Evolutionary conservation across 306 rosid genomes (phyloP).

Genomic region (Alnus glutinosa): DNA sequence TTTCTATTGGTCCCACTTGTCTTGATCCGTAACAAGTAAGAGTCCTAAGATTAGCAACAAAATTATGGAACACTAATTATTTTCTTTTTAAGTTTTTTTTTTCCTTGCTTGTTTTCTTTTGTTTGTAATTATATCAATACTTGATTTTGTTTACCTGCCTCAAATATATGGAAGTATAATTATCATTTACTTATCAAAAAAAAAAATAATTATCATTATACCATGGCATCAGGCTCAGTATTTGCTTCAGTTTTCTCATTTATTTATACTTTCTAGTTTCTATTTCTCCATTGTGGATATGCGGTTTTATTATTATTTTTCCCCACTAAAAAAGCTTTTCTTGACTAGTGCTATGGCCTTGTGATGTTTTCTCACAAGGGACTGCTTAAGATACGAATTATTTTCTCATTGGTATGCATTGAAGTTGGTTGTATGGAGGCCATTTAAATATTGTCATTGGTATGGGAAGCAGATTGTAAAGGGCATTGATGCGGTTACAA

Average conservation of each 20-base stretch:
- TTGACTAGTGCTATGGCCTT: background rate
- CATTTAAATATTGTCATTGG: constrained; percentile 19
- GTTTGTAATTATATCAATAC: background rate
- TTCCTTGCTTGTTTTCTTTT: background rate
- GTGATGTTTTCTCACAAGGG: background rate
- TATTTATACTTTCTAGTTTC: background rate
- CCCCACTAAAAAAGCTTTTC: background rate
- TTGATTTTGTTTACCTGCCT: background rate
- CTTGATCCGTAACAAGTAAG: background rate
- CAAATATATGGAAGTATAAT: background rate
- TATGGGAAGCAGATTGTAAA: constrained; percentile 73
- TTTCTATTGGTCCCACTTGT: background rate
- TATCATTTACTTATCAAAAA: too few relatives aligned
- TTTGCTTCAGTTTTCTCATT: constrained; percentile 6
- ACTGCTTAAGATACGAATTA: background rate
- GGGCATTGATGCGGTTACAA: constrained; percentile 92
- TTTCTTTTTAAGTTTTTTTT: background rate
- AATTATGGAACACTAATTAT: background rate
- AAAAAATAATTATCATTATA: background rate
- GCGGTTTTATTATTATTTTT: background rate
- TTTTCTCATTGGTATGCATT: constrained; percentile 19
- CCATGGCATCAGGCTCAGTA: background rate
- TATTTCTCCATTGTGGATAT: background rate
- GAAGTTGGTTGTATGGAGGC: constrained; percentile 14
- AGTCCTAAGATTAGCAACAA: background rate